A percentile compares a stretch with the other conserved stretches of the same genome.
phyloP scores from a whole-genome alignment of 768 basidiomycete species.

The Multifurca ochricompacta region DNA sequence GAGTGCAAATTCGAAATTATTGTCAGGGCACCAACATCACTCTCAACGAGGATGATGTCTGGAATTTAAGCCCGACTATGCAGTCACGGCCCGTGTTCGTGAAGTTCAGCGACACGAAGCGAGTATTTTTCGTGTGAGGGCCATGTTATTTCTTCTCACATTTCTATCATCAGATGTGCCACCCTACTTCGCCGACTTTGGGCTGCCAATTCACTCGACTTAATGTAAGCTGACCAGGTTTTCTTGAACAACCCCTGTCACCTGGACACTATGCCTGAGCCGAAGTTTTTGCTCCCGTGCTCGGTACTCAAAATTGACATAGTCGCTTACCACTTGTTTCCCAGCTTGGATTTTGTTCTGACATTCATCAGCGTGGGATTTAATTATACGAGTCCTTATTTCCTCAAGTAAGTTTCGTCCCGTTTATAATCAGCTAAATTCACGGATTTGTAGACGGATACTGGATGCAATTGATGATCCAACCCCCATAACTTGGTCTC shows the following conservation, averaged over 20 bases:
- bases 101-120: constrained; percentile 33
- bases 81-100: constrained; percentile 58
- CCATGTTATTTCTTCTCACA: background rate
- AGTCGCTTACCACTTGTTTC: background rate
- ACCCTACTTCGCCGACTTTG: constrained; percentile 40
- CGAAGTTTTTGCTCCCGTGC: background rate
- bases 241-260: background rate
- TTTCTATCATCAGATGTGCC: constrained; percentile 16
- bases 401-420: constrained; percentile 46
- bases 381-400: constrained; percentile 78
- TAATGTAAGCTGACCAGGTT: constrained; percentile 24
- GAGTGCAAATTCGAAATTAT: background rate
- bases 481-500: constrained; percentile 42
- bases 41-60: constrained; percentile 64
- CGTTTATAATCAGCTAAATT: background rate
- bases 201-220: constrained; percentile 39
- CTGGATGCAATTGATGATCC: constrained; percentile 50
- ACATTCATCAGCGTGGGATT: constrained; percentile 64
- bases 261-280: background rate
- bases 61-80: constrained; percentile 59
- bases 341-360: constrained; percentile 50
- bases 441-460: constrained; percentile 33
- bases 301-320: background rate
- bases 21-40: constrained; percentile 39
- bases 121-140: background rate